Percentiles rank a stretch among this genome's conserved stretches.
These are phyloP conservation scores for Phialophora expanda DNA, from an alignment of 2,329 filamentous ascomycete genomes.

Conservation along the genomic window DNA sequence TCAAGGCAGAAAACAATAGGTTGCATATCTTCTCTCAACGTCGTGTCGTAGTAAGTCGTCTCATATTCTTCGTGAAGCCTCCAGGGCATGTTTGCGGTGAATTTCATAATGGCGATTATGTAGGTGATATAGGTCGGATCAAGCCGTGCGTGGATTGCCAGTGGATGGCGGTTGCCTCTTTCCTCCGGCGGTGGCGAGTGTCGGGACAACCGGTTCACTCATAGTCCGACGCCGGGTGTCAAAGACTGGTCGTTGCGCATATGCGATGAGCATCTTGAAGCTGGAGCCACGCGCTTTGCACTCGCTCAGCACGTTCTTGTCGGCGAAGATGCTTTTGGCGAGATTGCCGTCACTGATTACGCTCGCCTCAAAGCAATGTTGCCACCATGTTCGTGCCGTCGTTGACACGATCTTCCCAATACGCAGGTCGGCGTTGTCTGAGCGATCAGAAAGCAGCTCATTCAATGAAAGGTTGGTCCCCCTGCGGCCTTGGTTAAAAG, in stretches of 20 bases:
- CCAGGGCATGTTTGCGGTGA: conserved; percentile 18
- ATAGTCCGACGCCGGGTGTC: conserved; percentile 49
- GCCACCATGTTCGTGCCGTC: conserved; percentile 97
- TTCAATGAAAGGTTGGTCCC: conserved; percentile 58
- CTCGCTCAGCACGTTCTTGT: conserved; percentile 75
- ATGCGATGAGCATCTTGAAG: conserved; percentile 88
- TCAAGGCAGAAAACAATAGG: conserved; percentile 13
- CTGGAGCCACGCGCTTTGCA: conserved; percentile 86
- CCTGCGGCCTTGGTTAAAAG: conserved; percentile 38
- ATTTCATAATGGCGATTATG: conserved; percentile 5
- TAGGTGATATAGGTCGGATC: conserved; percentile 14
- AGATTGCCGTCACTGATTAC: conserved; percentile 57
- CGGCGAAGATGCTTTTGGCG: conserved; percentile 75
- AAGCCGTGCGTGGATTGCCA: conserved; percentile 26
- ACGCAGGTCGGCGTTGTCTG: conserved; percentile 75
- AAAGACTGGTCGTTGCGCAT: conserved; percentile 75
- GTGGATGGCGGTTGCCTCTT: conserved; percentile 13
- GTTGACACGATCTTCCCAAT: conserved; percentile 92
- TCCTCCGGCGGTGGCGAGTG: conserved; percentile 32
- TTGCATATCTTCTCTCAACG: conserved; percentile 11
- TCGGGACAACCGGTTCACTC: conserved; percentile 43
- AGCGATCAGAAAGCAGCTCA: conserved; percentile 74
- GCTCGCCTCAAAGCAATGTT: conserved; percentile 81
- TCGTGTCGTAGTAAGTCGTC: conserved; percentile 18
- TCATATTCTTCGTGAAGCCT: conserved; percentile 22